Evolutionary conservation across 495 filamentous ascomycete species (phyloP), one percentile per base, ranked within the genome.

Genomic region (Cercophora scortea): DNA sequence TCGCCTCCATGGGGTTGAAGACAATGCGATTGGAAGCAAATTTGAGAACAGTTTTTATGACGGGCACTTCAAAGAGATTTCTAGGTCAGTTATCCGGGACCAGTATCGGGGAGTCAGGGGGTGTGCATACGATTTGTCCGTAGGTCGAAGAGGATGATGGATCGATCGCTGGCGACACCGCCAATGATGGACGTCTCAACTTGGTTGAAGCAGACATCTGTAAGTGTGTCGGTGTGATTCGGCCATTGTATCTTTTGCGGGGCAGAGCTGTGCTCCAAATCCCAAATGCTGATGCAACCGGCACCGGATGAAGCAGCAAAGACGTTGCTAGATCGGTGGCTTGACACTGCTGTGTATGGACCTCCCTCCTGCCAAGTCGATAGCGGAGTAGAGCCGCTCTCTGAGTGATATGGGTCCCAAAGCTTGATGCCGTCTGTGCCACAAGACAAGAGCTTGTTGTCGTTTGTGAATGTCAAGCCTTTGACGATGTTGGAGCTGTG

Each of bases 181-280:
- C 80, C 94, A 17, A 97, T 74, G 49, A 97, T 81, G 0, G 89
- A 94, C 1, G 94, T 96, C 70, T 98, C 93, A 15, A 82, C 85
- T 61, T 93, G 89, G 70, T 98, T 98, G 75, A 97, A 95, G 44
- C 86, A 78, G 51, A 96, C 77, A 9, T 86, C 80, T 16, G 81
- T 94, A 68, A 97, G 91, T n/a, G 94, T 96, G 67, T 96, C 92
- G 43, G 86, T 83, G 38, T 81, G 81, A 5, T 85, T 91, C 32
- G 90, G 89, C 90, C 90, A 95, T 56, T 86, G 75, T 35, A 96
- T 77, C 41, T 86, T 86, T 65, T 95, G 88, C 4, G 85, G 82
- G 4, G 89, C 82, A 4, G 85, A 79, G 41, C 85, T 88, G 45
- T 84, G 79, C 13, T 85, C 83, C 15, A 67, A 43, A 53, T 85